A percentile compares a stretch with the other conserved stretches of the same genome.
Evolutionary conservation across 2,329 filamentous ascomycete species (phyloP).

Genomic region (Mollisia scopiformis): DNA sequence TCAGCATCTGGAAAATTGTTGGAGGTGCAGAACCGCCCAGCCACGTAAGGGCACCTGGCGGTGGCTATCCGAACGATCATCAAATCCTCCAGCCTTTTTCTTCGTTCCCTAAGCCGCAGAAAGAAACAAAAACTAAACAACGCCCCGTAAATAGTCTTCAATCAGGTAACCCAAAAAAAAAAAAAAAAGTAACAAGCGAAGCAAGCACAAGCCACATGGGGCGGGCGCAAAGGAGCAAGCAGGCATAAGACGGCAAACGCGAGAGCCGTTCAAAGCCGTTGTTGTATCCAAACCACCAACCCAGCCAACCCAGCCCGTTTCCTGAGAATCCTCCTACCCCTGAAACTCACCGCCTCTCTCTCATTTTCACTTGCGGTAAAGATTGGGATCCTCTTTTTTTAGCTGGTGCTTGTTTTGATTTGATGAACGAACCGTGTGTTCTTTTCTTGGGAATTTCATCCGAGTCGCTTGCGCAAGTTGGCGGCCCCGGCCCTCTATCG

Average conservation of each 20-base stretch:
- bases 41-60: too few relatives aligned
- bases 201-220: neutral
- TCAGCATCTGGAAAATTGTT: neutral
- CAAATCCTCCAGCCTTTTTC: conserved; percentile 9
- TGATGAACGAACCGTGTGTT: neutral
- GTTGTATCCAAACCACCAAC: neutral
- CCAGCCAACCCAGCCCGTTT: conserved; percentile 13
- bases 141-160: too few relatives aligned
- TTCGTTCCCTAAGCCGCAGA: conserved; percentile 11
- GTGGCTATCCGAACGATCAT: neutral
- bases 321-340: conserved; percentile 16
- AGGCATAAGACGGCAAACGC: conserved; percentile 12
- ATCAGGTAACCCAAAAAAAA: neutral
- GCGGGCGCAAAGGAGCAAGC: neutral
- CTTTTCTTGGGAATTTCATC: conserved; percentile 4
- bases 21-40: neutral
- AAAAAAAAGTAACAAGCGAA: neutral
- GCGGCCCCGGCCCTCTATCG: neutral
- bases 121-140: neutral
- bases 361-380: too few relatives aligned
- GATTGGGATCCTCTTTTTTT: too few relatives aligned
- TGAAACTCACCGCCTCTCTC: conserved; percentile 33
- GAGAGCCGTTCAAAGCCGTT: conserved; percentile 24
- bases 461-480: conserved; percentile 3
- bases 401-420: neutral